Percentiles rank a stretch among this genome's conserved stretches.
Evolutionary conservation across 1,284 basidiomycete species (phyloP).

Genomic region (Pisolithus thermaeus): DNA sequence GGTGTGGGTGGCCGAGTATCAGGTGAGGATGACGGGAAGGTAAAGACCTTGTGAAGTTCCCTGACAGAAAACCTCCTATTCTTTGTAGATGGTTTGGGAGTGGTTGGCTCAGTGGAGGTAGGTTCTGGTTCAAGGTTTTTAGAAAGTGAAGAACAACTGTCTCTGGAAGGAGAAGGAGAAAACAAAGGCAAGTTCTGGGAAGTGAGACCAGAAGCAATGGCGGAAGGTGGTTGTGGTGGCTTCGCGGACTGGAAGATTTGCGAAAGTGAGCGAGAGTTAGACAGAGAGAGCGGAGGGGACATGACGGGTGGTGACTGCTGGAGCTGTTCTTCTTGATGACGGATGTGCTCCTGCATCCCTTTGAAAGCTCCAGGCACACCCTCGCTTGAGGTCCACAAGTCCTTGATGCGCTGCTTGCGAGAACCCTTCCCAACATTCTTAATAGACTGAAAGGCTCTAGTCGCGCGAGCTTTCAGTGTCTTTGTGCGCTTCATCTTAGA

Average conservation of each 20-base stretch:
- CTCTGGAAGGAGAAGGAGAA: conserved; percentile 9
- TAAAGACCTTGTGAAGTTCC: conserved; percentile 30
- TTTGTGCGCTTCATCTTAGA: conserved; percentile 38
- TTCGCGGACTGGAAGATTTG: conserved; percentile 21
- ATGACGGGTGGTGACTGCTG: conserved; percentile 1
- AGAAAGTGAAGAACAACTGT: conserved; percentile 8
- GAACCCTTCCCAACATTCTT: conserved; percentile 43
- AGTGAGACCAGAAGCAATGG: conserved; percentile 2
- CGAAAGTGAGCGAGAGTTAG: conserved; percentile 19
- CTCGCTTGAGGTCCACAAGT: conserved; percentile 32
- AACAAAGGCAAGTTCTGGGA: background rate
- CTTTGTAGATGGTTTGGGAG: conserved; percentile 13
- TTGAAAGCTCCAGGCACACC: conserved; percentile 24
- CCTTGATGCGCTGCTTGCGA: conserved; percentile 33
- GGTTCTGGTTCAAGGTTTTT: conserved; percentile 11
- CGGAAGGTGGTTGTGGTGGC: conserved; percentile 6
- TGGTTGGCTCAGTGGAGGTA: conserved; percentile 8
- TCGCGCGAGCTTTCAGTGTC: conserved; percentile 54
- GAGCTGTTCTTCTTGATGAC: conserved; percentile 9
- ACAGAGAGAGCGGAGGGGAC: conserved; percentile 17
- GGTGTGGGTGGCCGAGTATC: conserved; percentile 7
- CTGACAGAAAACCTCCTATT: conserved; percentile 24
- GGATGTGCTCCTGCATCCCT: conserved; percentile 19
- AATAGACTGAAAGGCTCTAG: conserved; percentile 56
- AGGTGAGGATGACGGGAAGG: conserved; percentile 32